These are phyloP conservation scores for Cladosporium velox DNA, from an alignment of 2,329 filamentous ascomycete genomes.

Conservation along the genomic window DNA sequence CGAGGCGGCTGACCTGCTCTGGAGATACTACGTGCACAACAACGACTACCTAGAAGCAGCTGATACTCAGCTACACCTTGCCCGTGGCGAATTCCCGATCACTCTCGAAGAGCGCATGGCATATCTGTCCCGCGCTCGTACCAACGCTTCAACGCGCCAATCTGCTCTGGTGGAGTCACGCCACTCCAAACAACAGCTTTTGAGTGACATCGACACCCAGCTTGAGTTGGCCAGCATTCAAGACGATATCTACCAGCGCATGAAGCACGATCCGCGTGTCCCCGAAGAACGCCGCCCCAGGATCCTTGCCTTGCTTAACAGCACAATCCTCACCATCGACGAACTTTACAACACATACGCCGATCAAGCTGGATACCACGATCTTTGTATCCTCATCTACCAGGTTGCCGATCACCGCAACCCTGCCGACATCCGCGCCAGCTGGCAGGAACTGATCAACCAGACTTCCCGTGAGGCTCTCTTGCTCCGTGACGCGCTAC, in stretches of 20 bases:
- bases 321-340: slow-evolving; percentile 74
- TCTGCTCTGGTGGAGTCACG: slow-evolving; percentile 64
- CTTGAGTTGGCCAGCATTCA: slow-evolving; percentile 95
- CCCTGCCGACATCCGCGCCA: slow-evolving; percentile 76
- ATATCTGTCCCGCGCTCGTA: slow-evolving; percentile 86
- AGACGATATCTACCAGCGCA: slow-evolving; percentile 79
- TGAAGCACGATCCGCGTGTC: slow-evolving; percentile 73
- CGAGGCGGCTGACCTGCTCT: slow-evolving; percentile 84
- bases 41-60: slow-evolving; percentile 84
- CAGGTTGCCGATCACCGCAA: slow-evolving; percentile 90
- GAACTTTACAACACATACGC: slow-evolving; percentile 94
- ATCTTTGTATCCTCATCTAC: slow-evolving; percentile 90
- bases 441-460: slow-evolving; percentile 81
- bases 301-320: slow-evolving; percentile 67
- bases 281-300: slow-evolving; percentile 62
- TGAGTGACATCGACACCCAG: slow-evolving; percentile 80
- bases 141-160: slow-evolving; percentile 84
- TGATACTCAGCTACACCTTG: slow-evolving; percentile 78
- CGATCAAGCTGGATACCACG: slow-evolving; percentile 88
- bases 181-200: slow-evolving; percentile 74
- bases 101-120: slow-evolving; percentile 83
- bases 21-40: slow-evolving; percentile 86
- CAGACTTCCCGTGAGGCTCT: slow-evolving; percentile 58
- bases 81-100: slow-evolving; percentile 77
- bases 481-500: slow-evolving; percentile 47